These are phyloP conservation scores for Nannizzia gypsea DNA, from an alignment of 2,329 filamentous ascomycete species.

Conservation along the genomic window DNA sequence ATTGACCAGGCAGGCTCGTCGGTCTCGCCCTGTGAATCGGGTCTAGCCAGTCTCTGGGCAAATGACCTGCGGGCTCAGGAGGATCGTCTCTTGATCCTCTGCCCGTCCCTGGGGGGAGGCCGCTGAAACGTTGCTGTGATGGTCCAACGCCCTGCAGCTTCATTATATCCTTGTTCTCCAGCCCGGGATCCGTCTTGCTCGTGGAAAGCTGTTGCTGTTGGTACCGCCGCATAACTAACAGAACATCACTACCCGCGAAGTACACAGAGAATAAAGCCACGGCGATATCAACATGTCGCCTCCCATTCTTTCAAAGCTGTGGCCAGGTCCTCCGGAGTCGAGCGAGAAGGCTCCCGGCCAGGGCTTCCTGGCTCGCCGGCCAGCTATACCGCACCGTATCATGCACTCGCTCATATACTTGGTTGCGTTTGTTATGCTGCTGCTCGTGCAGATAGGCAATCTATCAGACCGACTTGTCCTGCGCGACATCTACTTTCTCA, in stretches of 20 bases:
- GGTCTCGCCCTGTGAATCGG: not conserved
- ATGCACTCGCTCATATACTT: constrained; percentile 56
- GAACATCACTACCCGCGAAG: not conserved
- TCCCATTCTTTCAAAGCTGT: not conserved
- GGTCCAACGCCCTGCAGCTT: not conserved
- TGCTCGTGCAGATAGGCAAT: constrained; percentile 71
- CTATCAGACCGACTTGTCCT: constrained; percentile 51
- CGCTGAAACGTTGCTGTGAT: not conserved
- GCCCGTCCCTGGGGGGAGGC: not conserved
- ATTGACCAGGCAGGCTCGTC: not conserved
- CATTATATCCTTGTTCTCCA: not conserved
- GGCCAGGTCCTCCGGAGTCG: not conserved
- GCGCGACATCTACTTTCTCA: constrained; percentile 68
- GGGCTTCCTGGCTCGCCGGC: not conserved
- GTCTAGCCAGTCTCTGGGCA: not conserved
- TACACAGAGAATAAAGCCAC: not conserved
- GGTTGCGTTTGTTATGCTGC: constrained; percentile 62
- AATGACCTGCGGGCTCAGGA: not conserved
- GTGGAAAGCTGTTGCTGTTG: not conserved
- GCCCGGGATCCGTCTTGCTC: not conserved
- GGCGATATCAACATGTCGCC: not conserved
- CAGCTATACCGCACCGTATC: constrained; percentile 21
- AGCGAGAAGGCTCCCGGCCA: not conserved
- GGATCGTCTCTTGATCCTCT: constrained; percentile 2
- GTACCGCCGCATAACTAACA: not conserved